Base-by-base conservation (phyloP, 2,329 filamentous ascomycete species). In the Juglanconis sp. region DNA sequence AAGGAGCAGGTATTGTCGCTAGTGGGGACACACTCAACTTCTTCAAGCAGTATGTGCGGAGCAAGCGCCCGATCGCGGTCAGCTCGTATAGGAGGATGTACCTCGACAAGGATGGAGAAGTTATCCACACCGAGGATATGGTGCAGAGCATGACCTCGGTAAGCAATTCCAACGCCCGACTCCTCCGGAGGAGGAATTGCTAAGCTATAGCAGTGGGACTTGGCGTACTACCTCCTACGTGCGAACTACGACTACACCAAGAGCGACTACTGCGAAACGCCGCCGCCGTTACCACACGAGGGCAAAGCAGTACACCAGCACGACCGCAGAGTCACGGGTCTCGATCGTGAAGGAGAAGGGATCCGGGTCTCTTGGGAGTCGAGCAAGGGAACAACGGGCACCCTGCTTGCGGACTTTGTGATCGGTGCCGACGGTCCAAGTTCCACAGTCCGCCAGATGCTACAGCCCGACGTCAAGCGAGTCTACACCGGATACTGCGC, bases 1-100 rank as follows among this genome's bases (percentile, higher is more conserved):
- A 80, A 68, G 78, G 78, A 7, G 78, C 78, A 4, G 78, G 78
- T 2, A 76, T 81, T 32, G 77, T 80, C 0, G 78, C 78, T 0
- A 76, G 78, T 0, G 73, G 74, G 8, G 74, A 79, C 51, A 74
- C 73, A 0, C 73, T 76, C 30, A 69, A 70, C 5, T 78, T 78
- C 64, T 74, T 80, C 65, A 63, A 72, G 48, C 65, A 70, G 11
- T 77, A 79, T 62, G 76, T 77, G 53, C 70, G 70, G 31, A 72
- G 72, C 57, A 68, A 74, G 4, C 67, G 72, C 10, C 69, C 68
- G 0, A 68, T 72, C 4, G 67, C 70, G 0, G 71, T 74, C 30
- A 63, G 56, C 0, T 74, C 72, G 2, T 58, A 65, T 11, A 65
- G 68, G 35, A 63, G 73, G 8, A 72, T 74, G 56, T 75, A 75